Evolutionary conservation across 768 basidiomycete genomes (phyloP), one percentile per base, ranked within the genome.

Genomic region (Chalciporus piperatus): DNA sequence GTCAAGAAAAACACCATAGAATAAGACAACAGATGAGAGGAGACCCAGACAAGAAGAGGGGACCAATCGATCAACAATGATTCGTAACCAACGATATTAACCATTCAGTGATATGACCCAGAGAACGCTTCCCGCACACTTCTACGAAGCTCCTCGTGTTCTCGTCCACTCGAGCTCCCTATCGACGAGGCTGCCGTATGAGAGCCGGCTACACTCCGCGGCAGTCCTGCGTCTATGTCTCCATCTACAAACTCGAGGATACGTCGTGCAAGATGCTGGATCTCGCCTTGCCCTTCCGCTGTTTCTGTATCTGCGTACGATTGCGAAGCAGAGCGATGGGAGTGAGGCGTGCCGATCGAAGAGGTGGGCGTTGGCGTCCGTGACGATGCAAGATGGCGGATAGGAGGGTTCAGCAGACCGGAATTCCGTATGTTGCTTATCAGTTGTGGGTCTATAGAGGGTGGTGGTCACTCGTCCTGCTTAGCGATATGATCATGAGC

Each of bases 391-490:
- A 98, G 82, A 59, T 84, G 83, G 45, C 87, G 87, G 57, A 98
- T 95, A 48, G 90, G 89, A 17, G 93, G 85, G 41, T 92, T 81
- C 54, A 98, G 76, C 49, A 91, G 74, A 51, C 73, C 78, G 5
- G 96, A 98, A 48, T 73, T 81, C 50, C 92, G 91, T 69, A 98
- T 93, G 73, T 90, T 95, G 70, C 83, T 88, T 53, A 88, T 89
- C 38, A 98, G 75, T 65, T 91, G 87, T 17, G 89, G 87, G 69
- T 98, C 94, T 91, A 45, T 20, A 41, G 45, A 40, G 53, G 22
- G 27, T 4, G 22, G 38, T 16, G 11, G 7, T 56, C 28, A 49
- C 44, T 42, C 5, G 28, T 12, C 17, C 3, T 54, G 32, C 43
- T 38, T 50, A 28, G 22, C 41, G 25, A 40, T 14, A n/a, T 23